Evolutionary conservation across 164 flowering plant species (phyloP), one percentile per base, ranked within the genome.

Genomic region (Kalanchoe fedtschenkoi): DNA sequence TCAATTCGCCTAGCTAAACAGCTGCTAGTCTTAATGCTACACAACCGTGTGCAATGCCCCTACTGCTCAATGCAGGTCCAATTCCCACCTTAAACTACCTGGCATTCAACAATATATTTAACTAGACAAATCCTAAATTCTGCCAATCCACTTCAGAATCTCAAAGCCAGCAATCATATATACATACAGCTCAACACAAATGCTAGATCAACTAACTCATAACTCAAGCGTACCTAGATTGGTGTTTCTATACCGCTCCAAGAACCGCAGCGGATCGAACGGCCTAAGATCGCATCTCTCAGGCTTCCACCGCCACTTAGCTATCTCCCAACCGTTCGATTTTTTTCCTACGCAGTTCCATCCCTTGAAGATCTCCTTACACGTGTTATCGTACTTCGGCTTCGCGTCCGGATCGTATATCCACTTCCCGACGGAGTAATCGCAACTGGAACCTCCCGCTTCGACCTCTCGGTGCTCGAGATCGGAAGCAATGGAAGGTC

Each of bases 311-410:
- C 77, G 83, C 99, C 99, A 90, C 32, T 72, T 73, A 62, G 65
- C 2, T 58, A 93, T 65, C 4, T 83, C 85, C 11, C 37, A 39
- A 19, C 77, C 92, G 55, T 88, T 88, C 54, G 86, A 71, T 70
- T 90, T 93, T 54, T 77, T 72, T 29, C 72, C 66, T 22, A 84
- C 67, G 75, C 96, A 93, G 61, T 93, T 93, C 99, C 99, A 93
- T 5, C 97, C 99, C 66, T 84, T 88, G 83, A 83, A 93, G 9
- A 93, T 90, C 81, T 90, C 99, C 76, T 88, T 93, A 71, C 99
- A 93, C 35, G 84, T 77, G 53, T 71, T 42, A 54, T 84, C 95
- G 60, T 90, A 93, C 42, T 77, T 77, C 37, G 79, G 59, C 67
- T 60, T 72, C 39, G 34, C 21, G 13, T 33, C 66, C 37, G 81